Evolutionary conservation across 257 asterid genomes (phyloP), one percentile per base, ranked within the genome.

Genomic region (Solanum etuberosum): DNA sequence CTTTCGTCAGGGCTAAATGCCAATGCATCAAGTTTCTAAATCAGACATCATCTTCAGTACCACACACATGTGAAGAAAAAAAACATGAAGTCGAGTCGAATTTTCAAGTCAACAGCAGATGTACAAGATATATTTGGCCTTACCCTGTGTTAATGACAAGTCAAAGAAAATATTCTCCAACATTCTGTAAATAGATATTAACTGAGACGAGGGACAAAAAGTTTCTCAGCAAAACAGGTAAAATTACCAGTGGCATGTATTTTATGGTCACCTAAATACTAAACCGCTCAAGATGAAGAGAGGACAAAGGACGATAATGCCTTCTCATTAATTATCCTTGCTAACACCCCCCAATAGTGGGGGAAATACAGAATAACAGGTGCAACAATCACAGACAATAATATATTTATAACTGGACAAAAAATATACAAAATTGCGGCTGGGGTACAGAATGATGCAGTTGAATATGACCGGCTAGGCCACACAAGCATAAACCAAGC

Each of bases 401-500:
- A 2, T 16, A 51, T 51, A 51, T 51, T 31, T 81, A 81, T 11
- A 54, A 48, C 68, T 9, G 68, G 85, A 3, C 23, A 81, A 81
- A 78, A 78, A 81, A 48, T 54, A 48, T 80, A 81, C 85, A 81
- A 81, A 81, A 81, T 81, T 81, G 68, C 7, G 20, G 68, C 43
- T 81, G 65, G 65, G 20, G 31, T 63, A 29, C 85, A 81, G 85
- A 80, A 48, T 6, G 85, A 48, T 81, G 37, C 85, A 81, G 85
- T 40, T 63, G 35, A 42, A 65, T 67, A 74, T 37, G 87, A 80
- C 86, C 76, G 83, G 90, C 88, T 71, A 83, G 59, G 91, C 89
- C 65, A 83, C 84, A 81, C 43, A 11, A 90, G 78, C 88, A 89
- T 65, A 57, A 87, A 59, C 72, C 87, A 65, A 83, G 67, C 85